Percentiles rank a stretch among this genome's conserved stretches.
phyloP scores from a whole-genome alignment of 768 basidiomycete genomes.

The Rhodotorula toruloides region DNA sequence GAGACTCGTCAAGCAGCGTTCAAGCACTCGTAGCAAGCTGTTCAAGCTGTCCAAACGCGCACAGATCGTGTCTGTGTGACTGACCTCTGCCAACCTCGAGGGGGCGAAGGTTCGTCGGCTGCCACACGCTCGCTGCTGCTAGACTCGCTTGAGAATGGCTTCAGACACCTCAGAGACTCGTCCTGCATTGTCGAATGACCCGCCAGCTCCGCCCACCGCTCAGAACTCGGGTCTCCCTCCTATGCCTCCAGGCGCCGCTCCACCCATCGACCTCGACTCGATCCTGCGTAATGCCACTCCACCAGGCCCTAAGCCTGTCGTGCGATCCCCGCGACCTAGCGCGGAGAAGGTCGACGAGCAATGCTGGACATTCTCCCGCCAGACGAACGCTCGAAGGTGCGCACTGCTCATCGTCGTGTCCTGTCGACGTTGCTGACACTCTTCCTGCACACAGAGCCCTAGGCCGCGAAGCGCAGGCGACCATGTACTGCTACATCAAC shows the following conservation, averaged over 20 bases:
- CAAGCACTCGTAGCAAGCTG: too few species aligned
- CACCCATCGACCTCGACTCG: not conserved
- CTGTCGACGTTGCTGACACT: not conserved
- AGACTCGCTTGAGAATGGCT: too few species aligned
- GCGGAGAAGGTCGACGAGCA: conserved; percentile 22
- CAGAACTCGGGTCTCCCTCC: not conserved
- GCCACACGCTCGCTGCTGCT: too few species aligned
- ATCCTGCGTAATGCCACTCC: not conserved
- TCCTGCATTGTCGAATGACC: too few species aligned
- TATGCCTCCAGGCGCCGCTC: not conserved
- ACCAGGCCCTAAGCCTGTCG: not conserved
- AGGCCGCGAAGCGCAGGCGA: conserved; percentile 12
- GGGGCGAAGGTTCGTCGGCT: too few species aligned
- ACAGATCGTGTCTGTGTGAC: too few species aligned
- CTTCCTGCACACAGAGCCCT: conserved; percentile 1
- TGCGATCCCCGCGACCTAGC: not conserved
- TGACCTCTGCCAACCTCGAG: too few species aligned
- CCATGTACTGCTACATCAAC: conserved; percentile 37
- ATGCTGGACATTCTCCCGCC: conserved; percentile 22
- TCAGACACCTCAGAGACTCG: too few species aligned
- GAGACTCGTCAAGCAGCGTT: too few species aligned
- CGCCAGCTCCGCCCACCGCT: not conserved
- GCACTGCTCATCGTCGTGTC: not conserved
- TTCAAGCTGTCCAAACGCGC: too few species aligned
- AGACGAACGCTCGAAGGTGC: conserved; percentile 33